Base-by-base conservation (phyloP, 768 basidiomycete genomes). In the Leccinum rimulosum region DNA sequence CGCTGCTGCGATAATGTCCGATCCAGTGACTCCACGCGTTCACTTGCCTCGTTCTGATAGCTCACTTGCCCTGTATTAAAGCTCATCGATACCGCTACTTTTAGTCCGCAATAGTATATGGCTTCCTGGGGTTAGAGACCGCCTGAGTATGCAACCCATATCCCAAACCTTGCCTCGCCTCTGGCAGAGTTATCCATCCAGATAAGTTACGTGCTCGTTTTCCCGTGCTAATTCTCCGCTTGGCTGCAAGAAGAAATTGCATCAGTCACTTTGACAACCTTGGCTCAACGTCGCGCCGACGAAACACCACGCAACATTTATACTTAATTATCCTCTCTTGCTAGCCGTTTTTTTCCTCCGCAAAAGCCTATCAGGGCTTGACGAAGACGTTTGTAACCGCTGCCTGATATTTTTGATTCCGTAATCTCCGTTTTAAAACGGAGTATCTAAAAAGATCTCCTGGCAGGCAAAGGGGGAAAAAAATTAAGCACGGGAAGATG, bases 331-430 rank as follows among this genome's bases (percentile, higher is more conserved):
- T 62, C 51, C 55, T 56, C 52, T 36, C 31, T 54, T 50, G 55
- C 63, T 62, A 61, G 45, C 56, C 56, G 57, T 33, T 60, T 65
- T 36, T 43, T 43, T 43, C 40, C 65, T 70, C 72, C 72, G 72
- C 59, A 65, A 73, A 73, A 64, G 72, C 72, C 72, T 73, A 73
- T 73, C 72, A 72, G 53, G 60, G 63, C 56, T 58, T 60, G 62
- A 62, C 65, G 62, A 62, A 61, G 52, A 54, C 15, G 38, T 31
- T 38, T 36, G 50, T 58, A 30, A 60, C 65, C 69, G 73, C 61
- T 70, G 71, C 71, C 69, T 64, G 61, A 52, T 47, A 58, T 55
- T 25, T 59, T 61, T 30, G 68, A 62, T 70, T 67, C 72, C 72
- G 72, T 69, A 73, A 73, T 73, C 72, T 74, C 72, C 72, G 72